Conservation (phyloP, 257 asterid species). For the Verbena officinalis region DNA sequence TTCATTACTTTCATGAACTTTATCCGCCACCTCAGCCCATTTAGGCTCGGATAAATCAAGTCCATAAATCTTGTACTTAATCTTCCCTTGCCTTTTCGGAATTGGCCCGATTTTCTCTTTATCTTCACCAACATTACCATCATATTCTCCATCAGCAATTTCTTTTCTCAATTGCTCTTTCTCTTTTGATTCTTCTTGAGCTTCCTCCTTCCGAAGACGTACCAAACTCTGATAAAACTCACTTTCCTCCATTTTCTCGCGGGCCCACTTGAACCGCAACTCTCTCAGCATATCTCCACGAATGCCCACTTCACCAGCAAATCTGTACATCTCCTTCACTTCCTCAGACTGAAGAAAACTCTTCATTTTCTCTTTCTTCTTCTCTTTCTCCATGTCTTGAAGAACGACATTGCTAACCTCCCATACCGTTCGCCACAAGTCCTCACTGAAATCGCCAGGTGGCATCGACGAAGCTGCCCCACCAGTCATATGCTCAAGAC, state of each 20-base stretch:
- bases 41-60: conserved; percentile 77
- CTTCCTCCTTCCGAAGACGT: conserved; percentile 36
- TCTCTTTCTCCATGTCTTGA: conserved; percentile 81
- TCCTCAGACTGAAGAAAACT: conserved; percentile 83
- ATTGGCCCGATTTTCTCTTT: conserved; percentile 45
- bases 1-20: conserved; percentile 69
- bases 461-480: conserved; percentile 38
- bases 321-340: conserved; percentile 84
- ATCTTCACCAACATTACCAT: conserved; percentile 28
- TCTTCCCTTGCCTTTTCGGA: conserved; percentile 89
- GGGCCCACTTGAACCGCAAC: conserved; percentile 94
- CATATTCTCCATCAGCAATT: conserved; percentile 26
- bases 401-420: conserved; percentile 76
- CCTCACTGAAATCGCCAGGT: conserved; percentile 68
- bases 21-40: conserved; percentile 89
- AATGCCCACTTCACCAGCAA: conserved; percentile 92
- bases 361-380: conserved; percentile 85
- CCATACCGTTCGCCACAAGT: conserved; percentile 86
- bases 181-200: conserved; percentile 28
- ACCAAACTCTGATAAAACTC: conserved; percentile 67
- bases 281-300: conserved; percentile 94
- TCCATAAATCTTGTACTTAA: conserved; percentile 87
- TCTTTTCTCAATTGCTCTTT: conserved; percentile 26
- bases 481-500: conserved; percentile 46
- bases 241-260: conserved; percentile 85